Evolutionary conservation across 2,329 filamentous ascomycete species (phyloP).

Genomic region (Chrysosporium queenslandicum): DNA sequence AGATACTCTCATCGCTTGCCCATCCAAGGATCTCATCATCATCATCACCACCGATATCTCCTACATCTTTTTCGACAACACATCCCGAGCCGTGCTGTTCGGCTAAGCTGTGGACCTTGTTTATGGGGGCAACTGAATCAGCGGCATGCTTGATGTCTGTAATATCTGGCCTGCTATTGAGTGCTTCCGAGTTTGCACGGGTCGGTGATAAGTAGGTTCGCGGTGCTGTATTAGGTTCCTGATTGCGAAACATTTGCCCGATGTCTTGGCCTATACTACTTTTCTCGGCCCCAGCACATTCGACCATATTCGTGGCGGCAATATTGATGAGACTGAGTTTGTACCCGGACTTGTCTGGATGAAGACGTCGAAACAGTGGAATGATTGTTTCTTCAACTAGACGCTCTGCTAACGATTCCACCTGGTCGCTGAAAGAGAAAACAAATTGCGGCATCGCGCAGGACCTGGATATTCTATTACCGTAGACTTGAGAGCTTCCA

Average conservation of each 20-base stretch:
- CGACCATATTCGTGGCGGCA: constrained; percentile 74
- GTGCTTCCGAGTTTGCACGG: neutral
- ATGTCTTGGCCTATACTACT: constrained; percentile 63
- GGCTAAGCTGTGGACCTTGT: too few species aligned
- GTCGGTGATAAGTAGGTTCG: neutral
- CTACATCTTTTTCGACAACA: neutral
- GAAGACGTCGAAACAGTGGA: constrained; percentile 63
- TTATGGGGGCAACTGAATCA: neutral
- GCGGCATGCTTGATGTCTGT: neutral
- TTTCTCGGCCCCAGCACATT: constrained; percentile 43
- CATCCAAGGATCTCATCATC: constrained; percentile 18
- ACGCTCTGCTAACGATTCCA: constrained; percentile 54
- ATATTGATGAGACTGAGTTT: constrained; percentile 77
- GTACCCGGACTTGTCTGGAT: constrained; percentile 60
- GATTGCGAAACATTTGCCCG: constrained; percentile 66
- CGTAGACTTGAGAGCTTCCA: constrained; percentile 23
- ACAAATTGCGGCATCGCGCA: constrained; percentile 61
- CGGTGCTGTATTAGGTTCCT: constrained; percentile 44
- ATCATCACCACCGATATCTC: neutral
- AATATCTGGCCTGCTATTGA: neutral
- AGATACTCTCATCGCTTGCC: constrained; percentile 28
- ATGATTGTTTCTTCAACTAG: constrained; percentile 60
- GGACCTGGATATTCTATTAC: constrained; percentile 66
- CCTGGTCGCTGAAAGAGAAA: constrained; percentile 51
- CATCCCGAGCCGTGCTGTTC: neutral